Evolutionary conservation across 2,329 filamentous ascomycete genomes (phyloP).

Genomic region (Aspergillus quadricinctus): DNA sequence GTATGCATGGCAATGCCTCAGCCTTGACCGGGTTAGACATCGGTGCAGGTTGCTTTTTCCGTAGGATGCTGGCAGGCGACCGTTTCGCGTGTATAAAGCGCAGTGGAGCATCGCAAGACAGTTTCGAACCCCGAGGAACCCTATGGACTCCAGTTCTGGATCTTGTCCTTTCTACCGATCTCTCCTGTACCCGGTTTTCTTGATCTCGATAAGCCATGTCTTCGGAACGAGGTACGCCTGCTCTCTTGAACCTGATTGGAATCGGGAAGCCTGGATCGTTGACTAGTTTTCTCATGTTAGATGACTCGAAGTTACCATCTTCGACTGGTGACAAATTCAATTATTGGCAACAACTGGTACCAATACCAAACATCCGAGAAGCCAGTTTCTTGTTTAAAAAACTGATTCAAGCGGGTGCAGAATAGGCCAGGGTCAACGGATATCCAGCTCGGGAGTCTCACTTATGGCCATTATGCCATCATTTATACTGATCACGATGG

Average conservation of each 20-base stretch:
- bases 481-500: slow-evolving; percentile 29
- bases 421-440: slow-evolving; percentile 20
- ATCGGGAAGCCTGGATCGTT: background rate
- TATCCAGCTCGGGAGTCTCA: slow-evolving; percentile 17
- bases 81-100: slow-evolving; percentile 8
- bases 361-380: background rate
- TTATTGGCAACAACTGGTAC: background rate
- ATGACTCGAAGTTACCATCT: background rate
- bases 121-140: slow-evolving; percentile 5
- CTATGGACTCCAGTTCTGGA: slow-evolving; percentile 12
- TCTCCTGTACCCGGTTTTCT: slow-evolving; percentile 3
- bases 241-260: slow-evolving; percentile 7
- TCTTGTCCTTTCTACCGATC: slow-evolving; percentile 4
- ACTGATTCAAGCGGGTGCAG: slow-evolving; percentile 9
- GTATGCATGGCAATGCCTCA: slow-evolving; percentile 14
- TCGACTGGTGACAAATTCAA: background rate
- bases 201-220: slow-evolving; percentile 5
- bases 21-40: slow-evolving; percentile 4
- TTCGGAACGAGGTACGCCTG: slow-evolving; percentile 8
- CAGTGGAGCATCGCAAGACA: slow-evolving; percentile 3
- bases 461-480: slow-evolving; percentile 27
- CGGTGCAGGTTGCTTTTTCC: slow-evolving; percentile 1
- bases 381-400: background rate
- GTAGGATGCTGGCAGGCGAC: background rate
- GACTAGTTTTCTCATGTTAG: background rate